Conservation (phyloP, 208 protist genomes). For the Jaenimonas drosophilae region DNA sequence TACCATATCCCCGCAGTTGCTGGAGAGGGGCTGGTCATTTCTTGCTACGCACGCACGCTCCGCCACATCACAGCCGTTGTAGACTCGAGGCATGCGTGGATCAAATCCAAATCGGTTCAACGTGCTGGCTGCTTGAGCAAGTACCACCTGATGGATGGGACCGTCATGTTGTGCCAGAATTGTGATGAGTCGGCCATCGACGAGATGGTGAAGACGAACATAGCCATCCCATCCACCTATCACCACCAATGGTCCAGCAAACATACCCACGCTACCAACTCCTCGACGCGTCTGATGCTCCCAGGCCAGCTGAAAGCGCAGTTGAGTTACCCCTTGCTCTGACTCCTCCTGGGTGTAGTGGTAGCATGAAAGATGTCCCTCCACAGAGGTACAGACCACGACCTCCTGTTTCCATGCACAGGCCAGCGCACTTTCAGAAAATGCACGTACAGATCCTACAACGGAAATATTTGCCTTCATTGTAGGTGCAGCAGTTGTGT, state of each 20-base stretch:
- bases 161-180: constrained; percentile 48
- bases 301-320: constrained; percentile 34
- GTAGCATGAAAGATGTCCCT: constrained; percentile 64
- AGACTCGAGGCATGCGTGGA: too few relatives aligned
- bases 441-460: constrained; percentile 37
- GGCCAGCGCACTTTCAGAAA: constrained; percentile 51
- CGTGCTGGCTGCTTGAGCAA: too few relatives aligned
- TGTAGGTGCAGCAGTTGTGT: not conserved
- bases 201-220: constrained; percentile 45
- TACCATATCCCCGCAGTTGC: too few relatives aligned
- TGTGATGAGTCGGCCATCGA: constrained; percentile 3
- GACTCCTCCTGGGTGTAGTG: too few relatives aligned
- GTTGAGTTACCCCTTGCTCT: too few relatives aligned
- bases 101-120: too few relatives aligned
- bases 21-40: too few relatives aligned
- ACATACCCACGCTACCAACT: constrained; percentile 37
- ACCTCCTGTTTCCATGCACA: constrained; percentile 34
- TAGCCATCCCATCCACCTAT: constrained; percentile 76
- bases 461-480: constrained; percentile 7
- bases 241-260: constrained; percentile 36
- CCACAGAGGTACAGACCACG: constrained; percentile 50
- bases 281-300: constrained; percentile 37
- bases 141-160: constrained; percentile 48
- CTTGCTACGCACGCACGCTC: too few relatives aligned
- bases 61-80: too few relatives aligned